Percentiles rank a stretch among this genome's conserved stretches.
These are phyloP conservation scores for Neopestalotiopsis sp. DNA, from an alignment of 2,329 filamentous ascomycete species.

Conservation along the genomic window DNA sequence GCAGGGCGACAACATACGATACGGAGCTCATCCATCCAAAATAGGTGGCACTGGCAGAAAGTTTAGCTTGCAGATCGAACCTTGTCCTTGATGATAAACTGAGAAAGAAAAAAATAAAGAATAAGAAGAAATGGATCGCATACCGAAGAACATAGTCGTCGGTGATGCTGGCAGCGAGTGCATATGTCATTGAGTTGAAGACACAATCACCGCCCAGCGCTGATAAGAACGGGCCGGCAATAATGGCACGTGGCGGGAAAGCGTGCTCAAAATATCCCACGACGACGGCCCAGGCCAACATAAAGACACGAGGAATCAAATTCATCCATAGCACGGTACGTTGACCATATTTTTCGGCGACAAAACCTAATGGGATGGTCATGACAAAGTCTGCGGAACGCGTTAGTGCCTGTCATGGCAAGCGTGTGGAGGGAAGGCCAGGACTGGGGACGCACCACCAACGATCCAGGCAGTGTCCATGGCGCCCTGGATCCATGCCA, in stretches of 20 bases:
- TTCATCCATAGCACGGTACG: slow-evolving; percentile 49
- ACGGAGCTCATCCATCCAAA: slow-evolving; percentile 58
- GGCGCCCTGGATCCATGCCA: slow-evolving; percentile 58
- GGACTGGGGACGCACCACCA: slow-evolving; percentile 41
- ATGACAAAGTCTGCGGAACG: slow-evolving; percentile 48
- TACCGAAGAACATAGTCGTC: slow-evolving; percentile 47
- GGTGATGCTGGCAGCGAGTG: slow-evolving; percentile 49
- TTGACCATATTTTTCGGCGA: slow-evolving; percentile 50
- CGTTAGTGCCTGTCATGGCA: background rate
- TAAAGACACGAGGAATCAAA: slow-evolving; percentile 45
- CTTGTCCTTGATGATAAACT: background rate
- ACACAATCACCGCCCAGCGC: slow-evolving; percentile 56
- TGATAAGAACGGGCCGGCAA: slow-evolving; percentile 48
- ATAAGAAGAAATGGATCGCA: slow-evolving; percentile 10
- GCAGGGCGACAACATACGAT: slow-evolving; percentile 51
- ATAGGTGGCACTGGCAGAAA: slow-evolving; percentile 46
- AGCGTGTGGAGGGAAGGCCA: background rate
- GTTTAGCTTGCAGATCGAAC: slow-evolving; percentile 7
- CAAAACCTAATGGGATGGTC: slow-evolving; percentile 54
- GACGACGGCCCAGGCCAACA: slow-evolving; percentile 46
- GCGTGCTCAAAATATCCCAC: slow-evolving; percentile 44
- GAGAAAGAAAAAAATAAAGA: too few relatives aligned
- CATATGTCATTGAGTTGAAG: slow-evolving; percentile 55
- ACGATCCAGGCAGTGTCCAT: slow-evolving; percentile 57
- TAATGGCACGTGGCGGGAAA: slow-evolving; percentile 45